Base-by-base conservation (phyloP, 1,284 basidiomycete species). In the Malassezia furfur region DNA sequence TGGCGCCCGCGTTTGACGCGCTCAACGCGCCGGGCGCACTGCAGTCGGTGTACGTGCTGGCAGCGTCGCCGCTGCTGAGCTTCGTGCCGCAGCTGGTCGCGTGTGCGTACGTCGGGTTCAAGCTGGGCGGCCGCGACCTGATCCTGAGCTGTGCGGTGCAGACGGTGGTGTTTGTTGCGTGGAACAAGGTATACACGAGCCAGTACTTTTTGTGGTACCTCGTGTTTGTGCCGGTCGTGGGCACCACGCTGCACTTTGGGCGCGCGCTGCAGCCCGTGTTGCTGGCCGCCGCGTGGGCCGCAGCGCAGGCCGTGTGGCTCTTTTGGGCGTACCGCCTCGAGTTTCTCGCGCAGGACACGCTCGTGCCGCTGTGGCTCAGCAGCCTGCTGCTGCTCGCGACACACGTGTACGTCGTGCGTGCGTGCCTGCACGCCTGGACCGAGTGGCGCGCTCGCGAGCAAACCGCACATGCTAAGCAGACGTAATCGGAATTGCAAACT, bases 201-300 rank as follows among this genome's bases (percentile, higher is more conserved):
- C 89, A 98, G 85, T 99, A 99, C 78, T 98, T 96, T 76, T 80
- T 96, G 46, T 99, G 94, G 94, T 96, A 93, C 73, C 82, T 91
- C 7, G 84, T 91, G 60, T 83, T 98, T 59, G 77, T 98, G 0
- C 91, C 94, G 0, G 79, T 91, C 2, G 77, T 94, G 11, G 79
- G 89, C 3, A 84, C 88, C 0, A 80, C 78, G 14, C 74, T 93
- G 0, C 70, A 76, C 0, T 78, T 89, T 14, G 12, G 15, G 8
- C 54, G 56, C 46, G 39, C 48, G 1, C 45, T 47, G 19, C 53
- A 52, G 15, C 22, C 52, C 37, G 60, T 51, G 21, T 48, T 52
- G 17, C 58, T 51, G 0, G 11, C 61, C 4, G 56, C 54, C 7
- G n/a, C 83, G 0, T 99, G 94, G 94, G 78, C 84, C 0, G 82